Evolutionary conservation across 192 early-diverging fungal species (phyloP), one percentile per base, ranked within the genome.

Genomic region (Coemansia sp.): DNA sequence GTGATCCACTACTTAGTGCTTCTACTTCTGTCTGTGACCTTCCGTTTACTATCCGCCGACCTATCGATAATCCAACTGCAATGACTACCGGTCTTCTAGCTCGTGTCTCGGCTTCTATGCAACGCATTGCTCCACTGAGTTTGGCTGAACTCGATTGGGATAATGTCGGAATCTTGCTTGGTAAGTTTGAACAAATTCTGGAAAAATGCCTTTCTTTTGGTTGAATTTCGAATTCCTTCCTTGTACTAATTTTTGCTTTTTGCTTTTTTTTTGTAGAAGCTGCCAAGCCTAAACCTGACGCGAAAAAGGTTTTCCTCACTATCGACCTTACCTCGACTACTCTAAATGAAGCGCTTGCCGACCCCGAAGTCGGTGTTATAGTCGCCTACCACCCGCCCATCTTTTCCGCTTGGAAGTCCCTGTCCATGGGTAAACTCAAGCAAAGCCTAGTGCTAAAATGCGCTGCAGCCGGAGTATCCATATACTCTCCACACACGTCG

Each of bases 341-440:
- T 5, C 78, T 94, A 17, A 84, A 91, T 21, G 95, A 95, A 67
- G 93, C 91, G 9, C 64, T 94, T 10, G 70, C 83, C 11, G 92
- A 94, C 79, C 87, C 89, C 1, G 74, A 67, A 3, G 87, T 97
- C 6, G 96, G 94, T 23, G 88, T 94, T 3, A 94, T 98, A 69
- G 88, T 98, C 19, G 83, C 95, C 23, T 98, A 98, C 80, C 95
- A 96, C 74, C 97, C 95, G 40, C 95, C 95, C 10, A 90, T 98
- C 55, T 98, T 98, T 84, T 79, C 79, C 16, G 70, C 89, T 21
- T 86, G 94, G 74, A 97, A 96, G 76, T 88, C 88, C 23, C 85
- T 97, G 46, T 86, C 84, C 17, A 73, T 91, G 69, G 73, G 79
- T 42, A 91, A 97, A 78, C 84, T 86, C 14, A 95, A 94, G 76